Conservation (phyloP, 1,284 basidiomycete genomes). For the Xanthoconium separans region DNA sequence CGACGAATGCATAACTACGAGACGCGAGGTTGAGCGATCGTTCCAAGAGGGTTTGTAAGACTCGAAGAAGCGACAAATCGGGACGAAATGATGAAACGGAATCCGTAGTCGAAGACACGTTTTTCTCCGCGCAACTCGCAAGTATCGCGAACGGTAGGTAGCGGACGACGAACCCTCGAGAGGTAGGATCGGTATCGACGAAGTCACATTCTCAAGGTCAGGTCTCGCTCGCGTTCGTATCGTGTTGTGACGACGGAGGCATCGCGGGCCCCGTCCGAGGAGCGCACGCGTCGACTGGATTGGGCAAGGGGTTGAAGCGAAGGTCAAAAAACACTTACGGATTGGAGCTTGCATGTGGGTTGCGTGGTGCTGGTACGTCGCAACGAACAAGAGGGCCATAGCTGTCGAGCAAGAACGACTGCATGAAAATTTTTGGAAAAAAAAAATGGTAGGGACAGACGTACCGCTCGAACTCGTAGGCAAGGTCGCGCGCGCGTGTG, state of each 20-base stretch:
- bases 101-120: constrained; percentile 26
- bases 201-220: constrained; percentile 20
- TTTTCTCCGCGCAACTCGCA: constrained; percentile 27
- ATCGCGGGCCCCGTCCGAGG: constrained; percentile 27
- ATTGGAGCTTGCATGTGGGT: constrained; percentile 65
- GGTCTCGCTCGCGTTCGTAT: constrained; percentile 33
- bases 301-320: constrained; percentile 32
- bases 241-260: constrained; percentile 25
- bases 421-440: constrained; percentile 1
- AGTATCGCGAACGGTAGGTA: constrained; percentile 34
- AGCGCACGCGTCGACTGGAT: constrained; percentile 36
- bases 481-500: constrained; percentile 79
- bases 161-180: constrained; percentile 32
- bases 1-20: constrained; percentile 89
- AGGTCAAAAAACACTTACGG: constrained; percentile 60
- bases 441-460: background rate
- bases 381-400: constrained; percentile 79
- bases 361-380: constrained; percentile 85
- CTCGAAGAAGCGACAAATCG: constrained; percentile 32
- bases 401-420: constrained; percentile 35
- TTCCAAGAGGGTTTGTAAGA: constrained; percentile 30
- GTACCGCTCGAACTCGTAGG: constrained; percentile 85
- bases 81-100: constrained; percentile 30
- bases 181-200: constrained; percentile 32
- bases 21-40: constrained; percentile 68